Evolutionary conservation across 2,329 filamentous ascomycete genomes (phyloP).

Genomic region (Aspergillus ibericus): DNA sequence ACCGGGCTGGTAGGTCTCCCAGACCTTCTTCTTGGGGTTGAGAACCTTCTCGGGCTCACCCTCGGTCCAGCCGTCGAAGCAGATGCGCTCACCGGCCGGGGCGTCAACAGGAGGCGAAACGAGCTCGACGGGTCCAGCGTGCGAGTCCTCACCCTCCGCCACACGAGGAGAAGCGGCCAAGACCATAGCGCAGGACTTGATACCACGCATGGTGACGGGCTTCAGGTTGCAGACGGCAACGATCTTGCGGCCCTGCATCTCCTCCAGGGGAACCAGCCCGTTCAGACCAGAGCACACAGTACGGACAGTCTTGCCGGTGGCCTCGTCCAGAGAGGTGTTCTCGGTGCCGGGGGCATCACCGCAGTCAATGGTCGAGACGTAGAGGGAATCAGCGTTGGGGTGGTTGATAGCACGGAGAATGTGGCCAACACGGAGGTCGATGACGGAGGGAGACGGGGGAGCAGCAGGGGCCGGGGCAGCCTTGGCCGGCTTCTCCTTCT

Average conservation of each 20-base stretch:
- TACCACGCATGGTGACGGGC: conserved; percentile 97
- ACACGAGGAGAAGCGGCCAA: conserved; percentile 85
- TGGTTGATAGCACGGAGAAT: conserved; percentile 95
- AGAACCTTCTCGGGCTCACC: conserved; percentile 89
- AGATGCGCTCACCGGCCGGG: conserved; percentile 81
- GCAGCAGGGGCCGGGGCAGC: conserved; percentile 67
- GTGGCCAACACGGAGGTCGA: conserved; percentile 94
- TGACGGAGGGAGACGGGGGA: conserved; percentile 77
- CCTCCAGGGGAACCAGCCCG: conserved; percentile 84
- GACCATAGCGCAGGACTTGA: conserved; percentile 83
- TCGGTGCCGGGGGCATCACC: conserved; percentile 83
- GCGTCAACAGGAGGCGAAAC: conserved; percentile 77
- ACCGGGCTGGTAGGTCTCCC: conserved; percentile 94
- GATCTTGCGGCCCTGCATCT: conserved; percentile 96
- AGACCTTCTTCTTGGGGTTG: conserved; percentile 99
- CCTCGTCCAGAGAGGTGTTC: conserved; percentile 74
- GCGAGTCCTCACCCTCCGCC: conserved; percentile 79
- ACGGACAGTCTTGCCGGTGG: conserved; percentile 85
- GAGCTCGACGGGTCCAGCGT: conserved; percentile 88
- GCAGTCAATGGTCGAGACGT: conserved; percentile 91
- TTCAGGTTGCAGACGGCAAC: conserved; percentile 97
- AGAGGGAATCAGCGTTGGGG: conserved; percentile 94
- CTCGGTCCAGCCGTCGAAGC: conserved; percentile 84
- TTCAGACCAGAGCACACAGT: conserved; percentile 97
- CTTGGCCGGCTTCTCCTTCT: conserved; percentile 76